These are phyloP conservation scores for Trichoderma sp. DNA, from an alignment of 2,329 filamentous ascomycete species.

Conservation along the genomic window DNA sequence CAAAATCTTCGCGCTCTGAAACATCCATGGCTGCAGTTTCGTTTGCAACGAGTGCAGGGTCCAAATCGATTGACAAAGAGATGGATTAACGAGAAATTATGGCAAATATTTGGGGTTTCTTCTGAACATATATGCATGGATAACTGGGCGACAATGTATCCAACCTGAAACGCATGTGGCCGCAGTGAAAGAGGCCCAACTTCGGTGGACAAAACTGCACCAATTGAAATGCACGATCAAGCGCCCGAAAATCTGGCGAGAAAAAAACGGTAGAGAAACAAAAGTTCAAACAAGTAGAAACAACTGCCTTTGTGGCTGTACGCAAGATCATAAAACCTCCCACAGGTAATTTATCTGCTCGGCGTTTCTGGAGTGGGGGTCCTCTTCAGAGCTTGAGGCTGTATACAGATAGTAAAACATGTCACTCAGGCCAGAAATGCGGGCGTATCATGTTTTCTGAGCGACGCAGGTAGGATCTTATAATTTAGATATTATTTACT, in stretches of 20 bases:
- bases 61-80: not conserved
- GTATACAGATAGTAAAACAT: not conserved
- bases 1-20: not conserved
- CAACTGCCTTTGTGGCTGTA: not conserved
- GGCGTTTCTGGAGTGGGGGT: no score
- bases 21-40: not conserved
- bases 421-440: not conserved
- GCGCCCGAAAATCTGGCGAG: not conserved
- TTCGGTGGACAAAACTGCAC: not conserved
- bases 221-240: not conserved
- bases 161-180: not conserved
- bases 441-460: not conserved
- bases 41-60: not conserved
- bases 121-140: not conserved
- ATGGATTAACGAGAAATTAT: not conserved
- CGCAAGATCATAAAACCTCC: not conserved
- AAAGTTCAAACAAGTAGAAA: not conserved
- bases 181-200: not conserved
- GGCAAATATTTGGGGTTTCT: not conserved
- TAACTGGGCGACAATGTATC: not conserved
- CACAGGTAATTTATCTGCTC: not conserved
- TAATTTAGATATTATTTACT: not conserved
- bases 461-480: fast-evolving
- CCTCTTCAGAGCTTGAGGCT: not conserved
- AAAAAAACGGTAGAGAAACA: not conserved